A percentile compares a stretch with the other conserved stretches of the same genome.
Evolutionary conservation across 495 filamentous ascomycete species (phyloP).

Genomic region (Neurospora sublineolata): DNA sequence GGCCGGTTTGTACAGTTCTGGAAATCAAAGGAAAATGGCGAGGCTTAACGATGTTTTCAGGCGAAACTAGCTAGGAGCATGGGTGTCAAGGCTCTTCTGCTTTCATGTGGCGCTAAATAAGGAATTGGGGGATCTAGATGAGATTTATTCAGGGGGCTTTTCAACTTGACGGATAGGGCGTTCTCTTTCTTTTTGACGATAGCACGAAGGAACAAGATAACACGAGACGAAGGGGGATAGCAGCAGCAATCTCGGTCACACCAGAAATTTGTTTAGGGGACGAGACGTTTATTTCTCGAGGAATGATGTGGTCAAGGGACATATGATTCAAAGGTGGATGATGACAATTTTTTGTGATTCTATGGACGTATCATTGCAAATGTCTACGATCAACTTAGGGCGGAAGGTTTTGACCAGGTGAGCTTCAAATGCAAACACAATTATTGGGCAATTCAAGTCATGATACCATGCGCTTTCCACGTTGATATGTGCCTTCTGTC

Average conservation of each 20-base stretch:
- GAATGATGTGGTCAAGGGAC: constrained; percentile 16
- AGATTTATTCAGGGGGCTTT: constrained; percentile 11
- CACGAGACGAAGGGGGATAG: constrained; percentile 3
- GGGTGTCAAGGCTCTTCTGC: not conserved
- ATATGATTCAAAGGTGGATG: constrained; percentile 23
- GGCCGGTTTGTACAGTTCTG: constrained; percentile 79
- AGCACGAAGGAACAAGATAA: constrained; percentile 25
- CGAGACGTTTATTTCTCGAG: constrained; percentile 13
- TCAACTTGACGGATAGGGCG: constrained; percentile 11
- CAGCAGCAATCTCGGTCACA: not conserved
- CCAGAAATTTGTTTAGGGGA: constrained; percentile 5
- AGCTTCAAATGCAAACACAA: not conserved
- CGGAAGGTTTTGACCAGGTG: not conserved
- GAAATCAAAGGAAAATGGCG: constrained; percentile 41
- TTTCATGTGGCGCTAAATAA: not conserved
- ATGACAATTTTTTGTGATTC: constrained; percentile 22
- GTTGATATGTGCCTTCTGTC: not conserved
- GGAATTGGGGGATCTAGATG: not conserved
- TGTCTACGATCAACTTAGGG: not conserved
- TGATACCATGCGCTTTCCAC: not conserved
- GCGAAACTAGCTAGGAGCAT: not conserved
- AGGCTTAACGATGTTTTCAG: constrained; percentile 5
- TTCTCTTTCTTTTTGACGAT: constrained; percentile 22
- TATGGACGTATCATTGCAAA: constrained; percentile 31
- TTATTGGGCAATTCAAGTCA: not conserved